phyloP scores from a whole-genome alignment of 2,329 filamentous ascomycete species.

The Zymoseptoria pseudotritici region DNA sequence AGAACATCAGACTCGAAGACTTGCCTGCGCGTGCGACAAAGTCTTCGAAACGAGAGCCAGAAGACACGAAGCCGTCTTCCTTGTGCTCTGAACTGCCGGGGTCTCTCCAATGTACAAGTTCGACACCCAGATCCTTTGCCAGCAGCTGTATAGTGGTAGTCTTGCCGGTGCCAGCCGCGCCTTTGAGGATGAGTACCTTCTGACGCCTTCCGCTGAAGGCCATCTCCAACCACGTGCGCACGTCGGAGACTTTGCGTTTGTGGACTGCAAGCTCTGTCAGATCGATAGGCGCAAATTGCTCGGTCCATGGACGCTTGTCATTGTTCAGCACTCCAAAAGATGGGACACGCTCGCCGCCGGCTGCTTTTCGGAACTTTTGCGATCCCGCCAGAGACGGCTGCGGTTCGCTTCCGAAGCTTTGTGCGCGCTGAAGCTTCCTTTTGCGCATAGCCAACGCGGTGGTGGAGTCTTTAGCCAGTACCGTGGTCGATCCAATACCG shows the following conservation, averaged over 20 bases:
- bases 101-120: slow-evolving; percentile 87
- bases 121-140: slow-evolving; percentile 65
- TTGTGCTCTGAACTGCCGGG: slow-evolving; percentile 57
- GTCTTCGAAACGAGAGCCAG: slow-evolving; percentile 79
- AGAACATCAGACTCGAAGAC: slow-evolving; percentile 62
- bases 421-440: slow-evolving; percentile 23
- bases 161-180: slow-evolving; percentile 85
- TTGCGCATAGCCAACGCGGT: slow-evolving; percentile 29
- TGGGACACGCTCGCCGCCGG: slow-evolving; percentile 28
- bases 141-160: slow-evolving; percentile 78
- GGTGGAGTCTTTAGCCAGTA: slow-evolving; percentile 26
- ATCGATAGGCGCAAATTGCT: slow-evolving; percentile 67
- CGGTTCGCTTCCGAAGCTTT: slow-evolving; percentile 11
- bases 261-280: slow-evolving; percentile 86
- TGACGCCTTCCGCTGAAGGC: slow-evolving; percentile 52
- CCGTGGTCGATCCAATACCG: slow-evolving; percentile 1
- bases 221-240: slow-evolving; percentile 72
- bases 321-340: slow-evolving; percentile 30
- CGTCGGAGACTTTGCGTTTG: slow-evolving; percentile 86
- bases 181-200: slow-evolving; percentile 60
- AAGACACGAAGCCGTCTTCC: slow-evolving; percentile 58
- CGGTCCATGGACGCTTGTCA: slow-evolving; percentile 74
- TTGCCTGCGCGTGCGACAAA: slow-evolving; percentile 77
- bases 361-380: slow-evolving; percentile 40
- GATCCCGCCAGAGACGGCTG: slow-evolving; percentile 24